Percentiles rank a stretch among this genome's conserved stretches.
phyloP scores from a whole-genome alignment of 2,329 filamentous ascomycete genomes.

The Fusarium gaditjirri region DNA sequence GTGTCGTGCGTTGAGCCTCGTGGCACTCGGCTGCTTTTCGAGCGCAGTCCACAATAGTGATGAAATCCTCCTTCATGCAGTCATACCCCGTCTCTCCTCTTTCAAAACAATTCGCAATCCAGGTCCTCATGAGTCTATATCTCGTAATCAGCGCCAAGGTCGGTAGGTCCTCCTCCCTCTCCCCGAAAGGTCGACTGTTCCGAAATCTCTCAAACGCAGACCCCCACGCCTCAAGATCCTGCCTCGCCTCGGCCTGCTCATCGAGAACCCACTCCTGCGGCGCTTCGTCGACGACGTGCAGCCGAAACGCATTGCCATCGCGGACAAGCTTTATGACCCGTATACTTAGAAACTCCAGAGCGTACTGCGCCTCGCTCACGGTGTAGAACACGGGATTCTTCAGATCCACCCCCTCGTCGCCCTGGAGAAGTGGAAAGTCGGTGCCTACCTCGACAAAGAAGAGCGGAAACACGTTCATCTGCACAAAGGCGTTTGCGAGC shows the following conservation, averaged over 20 bases:
- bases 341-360: constrained; percentile 44
- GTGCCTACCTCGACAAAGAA: constrained; percentile 47
- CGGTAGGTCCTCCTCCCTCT: not conserved
- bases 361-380: constrained; percentile 44
- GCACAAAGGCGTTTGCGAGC: constrained; percentile 51
- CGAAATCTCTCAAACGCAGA: constrained; percentile 39
- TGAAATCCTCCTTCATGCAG: constrained; percentile 43
- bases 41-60: constrained; percentile 46
- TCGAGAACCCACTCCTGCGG: constrained; percentile 29
- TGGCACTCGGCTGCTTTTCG: constrained; percentile 15
- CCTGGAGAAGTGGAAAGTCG: constrained; percentile 11
- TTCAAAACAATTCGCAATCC: constrained; percentile 47
- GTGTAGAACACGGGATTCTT: constrained; percentile 9
- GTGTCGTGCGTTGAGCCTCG: not conserved
- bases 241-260: constrained; percentile 37
- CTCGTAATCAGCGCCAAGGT: constrained; percentile 46
- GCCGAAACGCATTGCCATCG: constrained; percentile 43
- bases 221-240: constrained; percentile 46
- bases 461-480: constrained; percentile 53
- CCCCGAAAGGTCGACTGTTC: not conserved
- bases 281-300: constrained; percentile 10
- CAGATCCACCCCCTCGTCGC: not conserved
- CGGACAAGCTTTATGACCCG: constrained; percentile 48
- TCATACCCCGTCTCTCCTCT: constrained; percentile 51
- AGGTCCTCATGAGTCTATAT: constrained; percentile 48